phyloP scores from a whole-genome alignment of 192 early-diverging fungal genomes.

The Entomortierella lignicola region DNA sequence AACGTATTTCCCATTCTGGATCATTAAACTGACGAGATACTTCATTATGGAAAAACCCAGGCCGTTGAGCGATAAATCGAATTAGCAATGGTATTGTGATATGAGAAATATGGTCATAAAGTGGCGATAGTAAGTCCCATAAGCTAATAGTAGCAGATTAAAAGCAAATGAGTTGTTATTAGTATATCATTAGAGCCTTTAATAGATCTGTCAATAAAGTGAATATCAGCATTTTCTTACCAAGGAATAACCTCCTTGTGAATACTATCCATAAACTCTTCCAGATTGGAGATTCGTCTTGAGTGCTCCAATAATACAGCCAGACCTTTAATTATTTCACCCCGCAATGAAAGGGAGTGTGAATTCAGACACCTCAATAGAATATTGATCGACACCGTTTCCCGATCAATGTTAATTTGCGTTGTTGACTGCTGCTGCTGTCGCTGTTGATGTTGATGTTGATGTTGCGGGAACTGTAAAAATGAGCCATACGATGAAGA shows the following conservation, averaged over 20 bases:
- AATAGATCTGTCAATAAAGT: no score
- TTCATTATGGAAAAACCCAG: conserved; percentile 55
- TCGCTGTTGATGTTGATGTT: conserved; percentile 20
- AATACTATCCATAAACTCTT: conserved; percentile 61
- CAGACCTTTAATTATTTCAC: conserved; percentile 59
- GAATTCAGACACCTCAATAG: conserved; percentile 27
- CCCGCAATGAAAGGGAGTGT: conserved; percentile 19
- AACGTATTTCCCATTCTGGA: conserved; percentile 64
- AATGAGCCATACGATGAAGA: neutral
- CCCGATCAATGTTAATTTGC: conserved; percentile 1
- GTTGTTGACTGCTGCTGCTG: conserved; percentile 19
- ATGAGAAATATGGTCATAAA: conserved; percentile 57
- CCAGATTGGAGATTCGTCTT: conserved; percentile 53
- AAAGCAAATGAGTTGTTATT: neutral
- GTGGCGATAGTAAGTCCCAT: conserved; percentile 62
- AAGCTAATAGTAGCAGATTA: conserved; percentile 42
- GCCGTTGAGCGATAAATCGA: conserved; percentile 53
- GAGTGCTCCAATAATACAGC: conserved; percentile 57
- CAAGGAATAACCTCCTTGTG: conserved; percentile 58
- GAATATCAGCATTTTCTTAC: conserved; percentile 30
- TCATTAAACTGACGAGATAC: conserved; percentile 59
- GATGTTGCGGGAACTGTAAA: neutral
- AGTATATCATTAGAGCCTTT: no score
- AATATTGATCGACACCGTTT: conserved; percentile 6
- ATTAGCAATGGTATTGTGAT: conserved; percentile 59